phyloP scores from a whole-genome alignment of 495 filamentous ascomycete species.

The Penicillium steckii region DNA sequence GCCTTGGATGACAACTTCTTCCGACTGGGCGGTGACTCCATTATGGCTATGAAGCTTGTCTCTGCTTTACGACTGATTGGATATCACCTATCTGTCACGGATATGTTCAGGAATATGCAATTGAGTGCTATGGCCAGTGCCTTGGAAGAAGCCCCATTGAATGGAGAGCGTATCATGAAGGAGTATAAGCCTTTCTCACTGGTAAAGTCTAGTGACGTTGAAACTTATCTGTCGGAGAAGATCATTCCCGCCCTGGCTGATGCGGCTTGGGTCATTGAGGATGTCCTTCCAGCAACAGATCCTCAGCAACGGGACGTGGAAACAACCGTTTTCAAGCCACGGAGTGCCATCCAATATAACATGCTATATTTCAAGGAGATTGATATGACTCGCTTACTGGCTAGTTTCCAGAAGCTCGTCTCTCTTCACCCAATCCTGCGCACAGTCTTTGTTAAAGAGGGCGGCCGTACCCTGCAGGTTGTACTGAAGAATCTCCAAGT shows the following conservation, averaged over 20 bases:
- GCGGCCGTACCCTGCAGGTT: constrained; percentile 41
- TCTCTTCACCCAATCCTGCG: constrained; percentile 57
- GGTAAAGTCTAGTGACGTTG: constrained; percentile 27
- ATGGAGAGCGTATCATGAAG: constrained; percentile 3
- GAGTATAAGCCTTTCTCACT: constrained; percentile 30
- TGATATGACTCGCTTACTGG: constrained; percentile 20
- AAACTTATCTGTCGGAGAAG: constrained; percentile 17
- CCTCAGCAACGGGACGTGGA: constrained; percentile 44
- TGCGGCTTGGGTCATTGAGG: constrained; percentile 21
- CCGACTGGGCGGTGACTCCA: constrained; percentile 20
- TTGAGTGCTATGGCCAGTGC: constrained; percentile 26
- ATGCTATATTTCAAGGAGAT: constrained; percentile 32
- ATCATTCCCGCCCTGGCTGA: constrained; percentile 19
- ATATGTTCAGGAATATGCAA: constrained; percentile 42
- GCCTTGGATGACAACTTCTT: constrained; percentile 39
- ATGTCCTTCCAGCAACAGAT: constrained; percentile 29
- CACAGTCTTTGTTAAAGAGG: constrained; percentile 57
- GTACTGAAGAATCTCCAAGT: constrained; percentile 44
- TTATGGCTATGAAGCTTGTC: background rate
- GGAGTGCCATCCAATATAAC: constrained; percentile 40
- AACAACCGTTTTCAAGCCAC: constrained; percentile 44
- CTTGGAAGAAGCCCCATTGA: constrained; percentile 2
- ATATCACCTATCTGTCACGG: constrained; percentile 29
- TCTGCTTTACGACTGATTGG: constrained; percentile 25
- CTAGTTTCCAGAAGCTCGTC: constrained; percentile 37